Evolutionary conservation across 2,329 filamentous ascomycete species (phyloP).

Genomic region (Cladosporium sp.): DNA sequence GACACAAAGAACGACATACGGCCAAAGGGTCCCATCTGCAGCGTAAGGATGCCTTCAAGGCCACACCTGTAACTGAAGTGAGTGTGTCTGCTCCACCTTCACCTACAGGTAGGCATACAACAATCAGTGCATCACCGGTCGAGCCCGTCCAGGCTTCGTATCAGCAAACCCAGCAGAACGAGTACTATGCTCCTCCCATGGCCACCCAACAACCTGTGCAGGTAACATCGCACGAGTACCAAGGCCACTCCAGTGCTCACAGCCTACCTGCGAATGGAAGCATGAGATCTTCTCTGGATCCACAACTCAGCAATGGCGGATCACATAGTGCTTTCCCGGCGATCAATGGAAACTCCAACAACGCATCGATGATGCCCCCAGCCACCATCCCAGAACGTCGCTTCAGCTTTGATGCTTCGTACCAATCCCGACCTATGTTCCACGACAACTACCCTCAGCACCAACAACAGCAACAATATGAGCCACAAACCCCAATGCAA

Average conservation of each 20-base stretch:
- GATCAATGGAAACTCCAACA: slow-evolving; percentile 11
- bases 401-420: slow-evolving; percentile 27
- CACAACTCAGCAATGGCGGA: slow-evolving; percentile 8
- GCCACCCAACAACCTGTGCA: background rate
- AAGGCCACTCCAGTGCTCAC: background rate
- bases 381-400: slow-evolving; percentile 21
- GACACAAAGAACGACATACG: slow-evolving; percentile 52
- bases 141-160: slow-evolving; percentile 5
- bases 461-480: background rate
- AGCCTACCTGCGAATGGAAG: background rate
- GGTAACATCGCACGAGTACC: background rate
- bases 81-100: slow-evolving; percentile 21
- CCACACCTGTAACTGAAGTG: slow-evolving; percentile 34
- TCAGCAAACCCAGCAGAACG: background rate
- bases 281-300: slow-evolving; percentile 3
- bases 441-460: background rate
- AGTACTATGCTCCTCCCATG: slow-evolving; percentile 7
- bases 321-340: background rate
- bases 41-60: slow-evolving; percentile 68
- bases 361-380: slow-evolving; percentile 18
- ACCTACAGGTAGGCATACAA: slow-evolving; percentile 22
- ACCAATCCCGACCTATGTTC: slow-evolving; percentile 8
- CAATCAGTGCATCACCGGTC: slow-evolving; percentile 24
- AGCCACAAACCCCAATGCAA: slow-evolving; percentile 30
- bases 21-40: slow-evolving; percentile 72